Conservation (phyloP, 768 basidiomycete species). For the Mycena vitilis region DNA sequence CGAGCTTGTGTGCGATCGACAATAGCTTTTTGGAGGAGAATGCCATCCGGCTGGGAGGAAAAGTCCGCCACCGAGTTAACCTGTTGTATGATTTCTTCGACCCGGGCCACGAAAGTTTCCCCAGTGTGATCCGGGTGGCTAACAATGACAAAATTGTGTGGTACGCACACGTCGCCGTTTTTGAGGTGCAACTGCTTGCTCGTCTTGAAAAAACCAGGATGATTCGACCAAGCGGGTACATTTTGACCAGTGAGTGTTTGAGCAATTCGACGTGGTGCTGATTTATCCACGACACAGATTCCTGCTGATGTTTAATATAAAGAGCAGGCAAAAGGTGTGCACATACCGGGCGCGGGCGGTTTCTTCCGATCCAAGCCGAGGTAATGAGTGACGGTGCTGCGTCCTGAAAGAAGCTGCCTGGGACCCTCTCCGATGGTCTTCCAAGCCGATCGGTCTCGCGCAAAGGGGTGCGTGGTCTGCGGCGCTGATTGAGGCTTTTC, state of each 20-base stretch:
- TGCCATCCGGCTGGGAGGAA: background rate
- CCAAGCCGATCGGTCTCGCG: background rate
- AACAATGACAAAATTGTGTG: constrained; percentile 3
- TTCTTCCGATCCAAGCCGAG: constrained; percentile 9
- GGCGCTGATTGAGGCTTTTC: background rate
- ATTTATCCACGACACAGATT: background rate
- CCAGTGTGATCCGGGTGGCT: background rate
- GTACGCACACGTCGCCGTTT: constrained; percentile 2
- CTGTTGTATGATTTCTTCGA: constrained; percentile 19
- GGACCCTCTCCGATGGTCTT: background rate
- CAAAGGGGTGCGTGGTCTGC: background rate
- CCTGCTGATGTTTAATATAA: background rate
- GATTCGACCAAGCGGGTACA: background rate
- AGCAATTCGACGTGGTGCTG: background rate
- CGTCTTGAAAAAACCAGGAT: background rate
- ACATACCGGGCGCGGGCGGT: background rate
- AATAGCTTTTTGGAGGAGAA: background rate
- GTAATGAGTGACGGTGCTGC: constrained; percentile 5
- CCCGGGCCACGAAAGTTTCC: constrained; percentile 7
- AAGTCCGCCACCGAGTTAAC: background rate
- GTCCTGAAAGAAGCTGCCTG: background rate
- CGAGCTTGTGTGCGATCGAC: background rate
- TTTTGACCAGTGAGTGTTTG: constrained; percentile 2
- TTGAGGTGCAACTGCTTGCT: background rate
- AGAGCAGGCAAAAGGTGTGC: background rate